Conservation (phyloP, 2,329 filamentous ascomycete species). For the Coniochaeta sp. region DNA sequence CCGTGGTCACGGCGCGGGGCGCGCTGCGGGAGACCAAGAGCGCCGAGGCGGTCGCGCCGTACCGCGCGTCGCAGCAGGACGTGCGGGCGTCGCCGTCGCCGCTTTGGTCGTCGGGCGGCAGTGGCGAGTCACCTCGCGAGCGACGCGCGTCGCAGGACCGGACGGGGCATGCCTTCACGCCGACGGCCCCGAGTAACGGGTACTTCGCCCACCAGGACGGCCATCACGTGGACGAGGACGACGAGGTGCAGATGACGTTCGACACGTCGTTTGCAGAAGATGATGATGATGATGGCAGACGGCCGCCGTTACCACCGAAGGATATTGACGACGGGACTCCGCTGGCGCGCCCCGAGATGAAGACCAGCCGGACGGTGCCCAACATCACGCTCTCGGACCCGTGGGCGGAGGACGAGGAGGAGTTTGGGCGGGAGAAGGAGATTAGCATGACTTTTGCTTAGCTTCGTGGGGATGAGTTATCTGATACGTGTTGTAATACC, state of each 20-base stretch:
- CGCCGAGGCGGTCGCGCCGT: constrained; percentile 29
- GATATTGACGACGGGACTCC: constrained; percentile 13
- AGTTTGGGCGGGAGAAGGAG: constrained; percentile 66
- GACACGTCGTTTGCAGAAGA: constrained; percentile 51
- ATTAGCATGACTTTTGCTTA: constrained; percentile 78
- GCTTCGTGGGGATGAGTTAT: background rate
- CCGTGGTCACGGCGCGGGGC: constrained; percentile 22
- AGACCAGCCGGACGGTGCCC: constrained; percentile 41
- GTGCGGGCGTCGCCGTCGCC: constrained; percentile 12
- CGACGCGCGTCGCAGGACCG: constrained; percentile 7
- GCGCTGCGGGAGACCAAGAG: constrained; percentile 39
- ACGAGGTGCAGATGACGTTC: constrained; percentile 64
- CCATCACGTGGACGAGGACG: constrained; percentile 24
- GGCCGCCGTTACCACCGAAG: constrained; percentile 21
- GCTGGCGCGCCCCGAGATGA: constrained; percentile 31
- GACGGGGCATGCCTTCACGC: constrained; percentile 2
- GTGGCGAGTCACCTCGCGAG: constrained; percentile 7
- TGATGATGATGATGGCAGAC: constrained; percentile 17
- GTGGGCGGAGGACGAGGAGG: constrained; percentile 64
- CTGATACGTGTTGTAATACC: background rate
- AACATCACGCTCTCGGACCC: constrained; percentile 49
- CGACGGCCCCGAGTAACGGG: constrained; percentile 4
- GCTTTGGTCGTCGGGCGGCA: constrained; percentile 6
- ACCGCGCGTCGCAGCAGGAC: constrained; percentile 10
- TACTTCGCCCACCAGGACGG: constrained; percentile 11